Percentiles rank a stretch among this genome's conserved stretches.
These are phyloP conservation scores for Diplodia scrobiculata DNA, from an alignment of 2,329 filamentous ascomycete genomes.

Conservation along the genomic window DNA sequence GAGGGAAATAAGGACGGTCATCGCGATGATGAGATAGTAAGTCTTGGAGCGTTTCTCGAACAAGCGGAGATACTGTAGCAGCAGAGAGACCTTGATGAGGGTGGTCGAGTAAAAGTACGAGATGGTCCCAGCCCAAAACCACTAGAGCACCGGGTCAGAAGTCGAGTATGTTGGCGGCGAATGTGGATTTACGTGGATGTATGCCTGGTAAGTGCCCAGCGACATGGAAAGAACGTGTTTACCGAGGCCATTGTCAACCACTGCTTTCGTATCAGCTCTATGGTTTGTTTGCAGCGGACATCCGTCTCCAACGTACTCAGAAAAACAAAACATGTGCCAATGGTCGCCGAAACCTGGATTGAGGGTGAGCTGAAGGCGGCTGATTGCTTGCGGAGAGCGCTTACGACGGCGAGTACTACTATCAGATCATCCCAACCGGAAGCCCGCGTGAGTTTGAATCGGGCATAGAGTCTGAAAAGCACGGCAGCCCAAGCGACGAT, in stretches of 20 bases:
- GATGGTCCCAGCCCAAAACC: constrained; percentile 40
- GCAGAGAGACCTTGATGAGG: constrained; percentile 44
- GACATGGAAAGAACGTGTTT: constrained; percentile 38
- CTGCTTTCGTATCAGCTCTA: constrained; percentile 33
- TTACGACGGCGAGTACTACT: constrained; percentile 37
- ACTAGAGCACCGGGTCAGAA: constrained; percentile 31
- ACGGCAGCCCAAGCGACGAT: constrained; percentile 37
- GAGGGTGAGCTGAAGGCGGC: background rate
- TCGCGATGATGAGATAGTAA: constrained; percentile 32
- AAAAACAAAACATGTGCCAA: constrained; percentile 39
- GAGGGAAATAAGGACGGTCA: constrained; percentile 35
- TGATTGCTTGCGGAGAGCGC: background rate
- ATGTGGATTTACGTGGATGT: constrained; percentile 38
- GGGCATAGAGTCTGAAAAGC: constrained; percentile 40
- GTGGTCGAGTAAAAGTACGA: constrained; percentile 40
- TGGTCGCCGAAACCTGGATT: constrained; percentile 34
- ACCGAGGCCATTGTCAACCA: constrained; percentile 41
- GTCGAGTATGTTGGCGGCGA: background rate
- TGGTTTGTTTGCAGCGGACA: background rate
- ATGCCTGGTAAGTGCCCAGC: constrained; percentile 32
- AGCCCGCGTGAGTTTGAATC: constrained; percentile 35
- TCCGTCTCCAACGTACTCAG: constrained; percentile 36
- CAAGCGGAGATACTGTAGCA: constrained; percentile 44
- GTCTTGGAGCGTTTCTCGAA: constrained; percentile 36
- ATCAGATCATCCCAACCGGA: constrained; percentile 45